Base-by-base conservation (phyloP, 495 filamentous ascomycete genomes). In the Aspergillus bridgeri region DNA sequence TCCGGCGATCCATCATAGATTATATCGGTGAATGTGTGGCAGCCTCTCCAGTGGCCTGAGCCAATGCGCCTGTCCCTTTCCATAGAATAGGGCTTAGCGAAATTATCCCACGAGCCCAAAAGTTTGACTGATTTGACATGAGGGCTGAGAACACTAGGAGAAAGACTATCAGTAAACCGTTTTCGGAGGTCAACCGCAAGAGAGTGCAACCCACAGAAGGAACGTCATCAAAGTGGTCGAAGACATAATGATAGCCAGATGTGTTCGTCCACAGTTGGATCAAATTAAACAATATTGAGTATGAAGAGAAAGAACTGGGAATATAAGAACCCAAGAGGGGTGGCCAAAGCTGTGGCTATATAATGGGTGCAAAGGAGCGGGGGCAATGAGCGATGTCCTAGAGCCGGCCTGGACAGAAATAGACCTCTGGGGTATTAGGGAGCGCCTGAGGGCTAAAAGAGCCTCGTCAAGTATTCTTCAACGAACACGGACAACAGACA, bases 91-190 rank as follows among this genome's bases (percentile, higher is more conserved):
- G 82, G 70, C 62, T 79, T 83, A 24, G 79, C 75, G 73, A 96
- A 96, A 69, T 95, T 96, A 72, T 96, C 91, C 92, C 91, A 96
- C 55, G 92, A 96, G 56, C 92, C 92, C 54, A 94, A 77, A 19
- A 96, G 79, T 60, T 90, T 86, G 53, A 96, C 89, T 11, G 86
- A 87, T 47, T 81, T 78, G 51, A 86, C 79, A 45, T 85, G 83
- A 53, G 85, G 80, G 21, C 83, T 79, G 45, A 88, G 87, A 73
- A 84, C 79, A 59, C 87, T 90, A 65, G 50, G 53, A 27, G 51
- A 48, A 56, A 52, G 9, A 44, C 8, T 7, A 60, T 52, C 20
- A 70, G 59, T 53, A 48, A 29, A 46, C 21, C 25, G n/a, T n/a
- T 47, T 1, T 17, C 33, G 1, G n/a, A n/a, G 18, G 15, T 13